A percentile compares a stretch with the other conserved stretches of the same genome.
Conservation (phyloP, 805 yeast species). For the Candida boidinii region DNA sequence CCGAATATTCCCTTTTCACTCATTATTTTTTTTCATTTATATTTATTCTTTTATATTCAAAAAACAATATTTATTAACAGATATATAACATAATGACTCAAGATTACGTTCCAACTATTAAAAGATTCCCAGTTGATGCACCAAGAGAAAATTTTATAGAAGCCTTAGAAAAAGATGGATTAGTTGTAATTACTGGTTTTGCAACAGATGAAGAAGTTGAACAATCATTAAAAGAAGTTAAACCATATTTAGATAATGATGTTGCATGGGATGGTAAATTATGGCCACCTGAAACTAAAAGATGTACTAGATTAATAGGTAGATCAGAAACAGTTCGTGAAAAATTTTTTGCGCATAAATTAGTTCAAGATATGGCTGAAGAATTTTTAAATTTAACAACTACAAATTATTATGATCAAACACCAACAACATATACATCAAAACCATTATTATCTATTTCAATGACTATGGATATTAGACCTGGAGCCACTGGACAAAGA, state of each 20-base stretch:
- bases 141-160: constrained; percentile 5
- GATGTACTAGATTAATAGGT: constrained; percentile 12
- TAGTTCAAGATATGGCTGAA: constrained; percentile 8
- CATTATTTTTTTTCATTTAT: too few species aligned
- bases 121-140: constrained; percentile 3
- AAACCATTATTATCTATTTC: constrained; percentile 10
- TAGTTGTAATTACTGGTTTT: constrained; percentile 5
- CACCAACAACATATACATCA: constrained; percentile 8
- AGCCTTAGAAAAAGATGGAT: constrained; percentile 9
- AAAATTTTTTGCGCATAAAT: constrained; percentile 7
- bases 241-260: constrained; percentile 12
- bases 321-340: constrained; percentile 11
- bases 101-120: background rate
- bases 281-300: constrained; percentile 16
- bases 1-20: too few species aligned
- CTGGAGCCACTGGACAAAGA: constrained; percentile 13
- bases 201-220: constrained; percentile 9
- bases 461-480: constrained; percentile 14
- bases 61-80: too few species aligned
- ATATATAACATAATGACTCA: too few species aligned
- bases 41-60: too few species aligned
- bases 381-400: constrained; percentile 6
- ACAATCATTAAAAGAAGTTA: constrained; percentile 9
- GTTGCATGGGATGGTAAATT: constrained; percentile 17
- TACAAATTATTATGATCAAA: constrained; percentile 8